phyloP scores from a whole-genome alignment of 176 grass and related monocot species.

The Echinochloa phyllopogon region DNA sequence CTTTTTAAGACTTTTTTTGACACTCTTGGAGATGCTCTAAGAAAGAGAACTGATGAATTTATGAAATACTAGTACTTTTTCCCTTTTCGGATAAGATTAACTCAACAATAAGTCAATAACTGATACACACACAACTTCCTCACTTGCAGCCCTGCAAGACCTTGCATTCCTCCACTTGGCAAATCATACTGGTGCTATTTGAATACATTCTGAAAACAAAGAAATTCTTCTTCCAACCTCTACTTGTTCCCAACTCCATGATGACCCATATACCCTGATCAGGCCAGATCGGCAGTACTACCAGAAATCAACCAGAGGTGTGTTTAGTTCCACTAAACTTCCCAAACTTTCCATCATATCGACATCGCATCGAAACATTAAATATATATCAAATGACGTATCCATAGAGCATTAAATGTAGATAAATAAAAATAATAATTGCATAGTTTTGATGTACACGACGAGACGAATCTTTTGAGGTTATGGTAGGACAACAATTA shows the following conservation, averaged over 20 bases:
- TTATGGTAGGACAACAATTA: too few relatives aligned
- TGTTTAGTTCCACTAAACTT: too few relatives aligned
- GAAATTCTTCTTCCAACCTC: background rate
- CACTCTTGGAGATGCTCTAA: too few relatives aligned
- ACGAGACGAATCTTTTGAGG: too few relatives aligned
- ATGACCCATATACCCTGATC: background rate
- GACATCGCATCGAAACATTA: too few relatives aligned
- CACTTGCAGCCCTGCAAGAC: background rate
- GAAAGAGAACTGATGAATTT: background rate
- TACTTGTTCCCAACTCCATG: background rate
- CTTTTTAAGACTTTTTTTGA: too few relatives aligned
- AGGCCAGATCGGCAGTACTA: background rate
- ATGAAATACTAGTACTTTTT: background rate
- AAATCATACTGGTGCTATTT: background rate
- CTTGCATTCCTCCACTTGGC: background rate
- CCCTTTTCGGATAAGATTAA: background rate
- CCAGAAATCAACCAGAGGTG: background rate
- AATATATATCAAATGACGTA: too few relatives aligned
- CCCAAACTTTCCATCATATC: too few relatives aligned
- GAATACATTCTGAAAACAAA: background rate
- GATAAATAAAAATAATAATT: too few relatives aligned
- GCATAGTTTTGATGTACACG: too few relatives aligned
- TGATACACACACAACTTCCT: background rate
- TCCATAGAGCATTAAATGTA: too few relatives aligned
- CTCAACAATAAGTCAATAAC: slow-evolving; percentile 8